These are phyloP conservation scores for Boletellus deceptivus DNA, from an alignment of 1,284 basidiomycete genomes.

Conservation along the genomic window DNA sequence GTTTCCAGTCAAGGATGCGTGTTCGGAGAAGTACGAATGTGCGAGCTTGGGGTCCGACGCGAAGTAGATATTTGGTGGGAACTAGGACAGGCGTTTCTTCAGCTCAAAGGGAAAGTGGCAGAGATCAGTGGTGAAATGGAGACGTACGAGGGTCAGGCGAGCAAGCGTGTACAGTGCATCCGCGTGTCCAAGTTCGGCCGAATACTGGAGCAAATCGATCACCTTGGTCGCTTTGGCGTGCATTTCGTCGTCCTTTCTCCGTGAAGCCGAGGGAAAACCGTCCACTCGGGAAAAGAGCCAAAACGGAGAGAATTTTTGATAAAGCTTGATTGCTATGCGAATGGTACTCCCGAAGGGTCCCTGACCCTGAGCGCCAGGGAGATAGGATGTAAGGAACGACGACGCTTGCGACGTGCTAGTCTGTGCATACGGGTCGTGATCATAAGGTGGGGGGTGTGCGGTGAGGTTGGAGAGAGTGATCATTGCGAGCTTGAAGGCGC, in stretches of 20 bases:
- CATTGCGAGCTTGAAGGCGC: slow-evolving; percentile 71
- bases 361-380: slow-evolving; percentile 67
- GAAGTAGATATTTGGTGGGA: slow-evolving; percentile 68
- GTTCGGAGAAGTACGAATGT: slow-evolving; percentile 56
- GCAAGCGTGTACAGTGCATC: slow-evolving; percentile 76
- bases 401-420: slow-evolving; percentile 38
- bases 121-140: background rate
- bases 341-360: slow-evolving; percentile 66
- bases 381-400: slow-evolving; percentile 59
- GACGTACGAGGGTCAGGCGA: slow-evolving; percentile 56
- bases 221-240: slow-evolving; percentile 70
- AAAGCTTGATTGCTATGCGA: slow-evolving; percentile 62
- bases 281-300: slow-evolving; percentile 43
- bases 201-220: slow-evolving; percentile 72
- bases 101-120: background rate
- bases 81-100: slow-evolving; percentile 40
- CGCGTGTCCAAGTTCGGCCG: slow-evolving; percentile 72
- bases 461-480: slow-evolving; percentile 61
- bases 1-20: slow-evolving; percentile 70
- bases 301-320: slow-evolving; percentile 49
- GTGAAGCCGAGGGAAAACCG: slow-evolving; percentile 42
- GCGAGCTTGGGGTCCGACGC: slow-evolving; percentile 57
- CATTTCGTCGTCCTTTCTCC: slow-evolving; percentile 60
- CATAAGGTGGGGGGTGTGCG: slow-evolving; percentile 51
- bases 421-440: slow-evolving; percentile 48